Evolutionary conservation across 306 rosid species (phyloP).

Genomic region (Geum urbanum): DNA sequence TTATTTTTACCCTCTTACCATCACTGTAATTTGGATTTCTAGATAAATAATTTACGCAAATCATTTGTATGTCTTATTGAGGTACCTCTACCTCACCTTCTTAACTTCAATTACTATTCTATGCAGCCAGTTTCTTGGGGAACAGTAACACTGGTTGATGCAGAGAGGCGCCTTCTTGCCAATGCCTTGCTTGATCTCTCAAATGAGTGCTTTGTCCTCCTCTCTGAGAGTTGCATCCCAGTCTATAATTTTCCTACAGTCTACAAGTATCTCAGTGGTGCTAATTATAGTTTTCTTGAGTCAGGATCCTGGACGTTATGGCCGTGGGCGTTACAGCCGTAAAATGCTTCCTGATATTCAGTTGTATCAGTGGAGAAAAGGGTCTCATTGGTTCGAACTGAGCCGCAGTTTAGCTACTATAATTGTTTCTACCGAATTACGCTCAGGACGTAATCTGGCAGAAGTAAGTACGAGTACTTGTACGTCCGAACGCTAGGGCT

Average conservation of each 20-base stretch:
- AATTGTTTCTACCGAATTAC: too few species aligned
- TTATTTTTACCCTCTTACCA: background rate
- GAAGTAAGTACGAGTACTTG: too few species aligned
- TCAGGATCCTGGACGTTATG: conserved; percentile 77
- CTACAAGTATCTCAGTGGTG: conserved; percentile 59
- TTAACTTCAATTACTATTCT: background rate
- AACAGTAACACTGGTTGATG: conserved; percentile 62
- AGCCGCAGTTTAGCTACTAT: conserved; percentile 51
- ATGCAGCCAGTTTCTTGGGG: conserved; percentile 87
- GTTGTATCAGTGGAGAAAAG: conserved; percentile 82
- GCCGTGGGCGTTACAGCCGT: conserved; percentile 87
- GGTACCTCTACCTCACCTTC: too few species aligned
- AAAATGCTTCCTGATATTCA: conserved; percentile 73
- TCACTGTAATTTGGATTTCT: background rate
- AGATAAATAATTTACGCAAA: too few species aligned
- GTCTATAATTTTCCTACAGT: conserved; percentile 72
- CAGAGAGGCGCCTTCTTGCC: conserved; percentile 90
- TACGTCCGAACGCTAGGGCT: too few species aligned
- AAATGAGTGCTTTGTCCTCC: conserved; percentile 83
- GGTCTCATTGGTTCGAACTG: conserved; percentile 88
- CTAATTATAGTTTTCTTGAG: conserved; percentile 68
- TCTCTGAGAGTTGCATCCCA: conserved; percentile 96
- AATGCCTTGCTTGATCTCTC: conserved; percentile 84
- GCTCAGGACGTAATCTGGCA: too few species aligned
- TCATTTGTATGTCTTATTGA: background rate